Evolutionary conservation across 805 yeast genomes (phyloP), one percentile per base, ranked within the genome.

Genomic region (Kuraishia piskuri): DNA sequence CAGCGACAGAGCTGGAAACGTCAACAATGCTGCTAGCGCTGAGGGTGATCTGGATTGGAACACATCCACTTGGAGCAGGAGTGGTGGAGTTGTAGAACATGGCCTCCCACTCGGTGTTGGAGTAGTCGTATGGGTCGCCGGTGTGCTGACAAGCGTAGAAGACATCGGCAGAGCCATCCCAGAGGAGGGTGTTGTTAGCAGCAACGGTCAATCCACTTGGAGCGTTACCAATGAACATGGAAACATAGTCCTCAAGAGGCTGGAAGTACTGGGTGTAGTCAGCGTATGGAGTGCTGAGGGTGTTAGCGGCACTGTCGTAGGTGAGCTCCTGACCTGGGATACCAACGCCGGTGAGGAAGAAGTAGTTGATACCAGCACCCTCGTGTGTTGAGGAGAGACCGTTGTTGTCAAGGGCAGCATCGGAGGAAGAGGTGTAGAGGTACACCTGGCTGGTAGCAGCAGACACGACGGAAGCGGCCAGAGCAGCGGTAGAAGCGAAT

Each of bases 281-380:
- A n/a, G 20, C 9, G 31, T 22, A 23, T 22, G 49, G 25, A n/a
- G 23, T 9, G 8, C 10, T 5, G 19, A 47, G 22, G 49, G 31
- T 23, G 49, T 23, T n/a, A 5, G 25, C 25, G 31, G 8, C 21
- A 23, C 21, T 12, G 50, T 48, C 40, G 50, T 47, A 47, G 31
- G 49, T 21, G 49, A 47, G 49, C 26, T 47, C 49, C 23, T 22
- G 21, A 19, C 49, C 25, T 47, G 47, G 47, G 22, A 22, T 47
- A 22, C 49, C 40, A 31, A 31, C 17, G 14, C 40, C 40, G 17
- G 47, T 44, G 22, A 70, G 56, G 63, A 70, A 67, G 36, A 71
- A 57, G 62, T 73, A 76, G 64, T 68, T 63, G 54, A 73, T 61
- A 53, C 72, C 79, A 51, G 79, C 79, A 59, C 79, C 79, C 59